Evolutionary conservation across 1,139 yeast species (phyloP), one percentile per base, ranked within the genome.

Genomic region (Taphrina communis): DNA sequence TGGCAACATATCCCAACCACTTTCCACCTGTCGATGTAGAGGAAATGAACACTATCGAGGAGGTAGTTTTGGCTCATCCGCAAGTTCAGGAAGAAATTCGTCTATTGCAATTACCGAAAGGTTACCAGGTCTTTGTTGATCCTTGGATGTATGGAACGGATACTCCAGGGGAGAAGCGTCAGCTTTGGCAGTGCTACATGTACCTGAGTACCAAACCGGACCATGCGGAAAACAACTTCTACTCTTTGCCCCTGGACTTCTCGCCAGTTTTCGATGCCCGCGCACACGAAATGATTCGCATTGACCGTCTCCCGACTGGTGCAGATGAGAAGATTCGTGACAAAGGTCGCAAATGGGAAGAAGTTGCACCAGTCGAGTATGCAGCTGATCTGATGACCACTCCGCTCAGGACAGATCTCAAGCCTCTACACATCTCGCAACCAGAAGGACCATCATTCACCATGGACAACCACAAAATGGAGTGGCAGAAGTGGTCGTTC

Each of bases 71-170:
- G 79, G 78, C 75, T 6, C 90, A 88, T 76, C 89, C 91, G 48
- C 80, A 79, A 53, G 94, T 88, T 72, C 93, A 89, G 80, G 87
- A 92, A 81, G 85, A 81, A 67, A 76, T 88, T 71, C 84, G 88
- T 55, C 93, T 93, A 66, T 78, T 88, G 73, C 12, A 72, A 69
- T 36, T 75, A 68, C 78, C 78, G 66, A 88, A 87, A 57, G 88
- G 88, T 89, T 81, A 85, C 78, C 85, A 86, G 74, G 84, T 88
- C 70, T 88, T 87, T 82, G 88, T 93, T 81, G 95, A 88, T 76
- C 92, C 88, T 74, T 89, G 88, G 97, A 88, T 93, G 65, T 88
- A 88, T 76, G 94, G 94, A 71, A 88, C 86, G 76, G 95, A 88
- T 77, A 93, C 93, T 80, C 88, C 92, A 86, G 94, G 91, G 59